Conservation (phyloP, 495 filamentous ascomycete species). For the Delitschia confertaspora region DNA sequence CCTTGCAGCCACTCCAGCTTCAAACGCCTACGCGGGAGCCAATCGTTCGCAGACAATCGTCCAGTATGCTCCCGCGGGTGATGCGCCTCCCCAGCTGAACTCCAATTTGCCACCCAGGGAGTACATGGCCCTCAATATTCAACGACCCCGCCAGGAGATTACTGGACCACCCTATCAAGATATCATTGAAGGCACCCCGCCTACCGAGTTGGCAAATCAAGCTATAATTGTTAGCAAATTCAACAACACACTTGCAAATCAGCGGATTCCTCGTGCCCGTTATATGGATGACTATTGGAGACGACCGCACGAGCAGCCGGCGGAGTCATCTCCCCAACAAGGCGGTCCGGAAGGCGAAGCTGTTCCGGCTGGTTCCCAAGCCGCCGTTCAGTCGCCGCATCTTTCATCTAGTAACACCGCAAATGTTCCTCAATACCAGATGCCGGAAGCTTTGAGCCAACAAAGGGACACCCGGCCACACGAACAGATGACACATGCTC, state of each 20-base stretch:
- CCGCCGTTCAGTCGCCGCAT: conserved; percentile 25
- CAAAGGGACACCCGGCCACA: conserved; percentile 47
- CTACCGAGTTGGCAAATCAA: conserved; percentile 77
- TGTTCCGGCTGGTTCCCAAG: conserved; percentile 20
- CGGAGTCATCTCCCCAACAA: conserved; percentile 8
- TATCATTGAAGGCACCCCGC: conserved; percentile 66
- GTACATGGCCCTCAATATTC: conserved; percentile 71
- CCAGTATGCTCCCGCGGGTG: conserved; percentile 39
- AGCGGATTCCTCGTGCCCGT: conserved; percentile 63
- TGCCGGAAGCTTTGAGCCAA: conserved; percentile 38
- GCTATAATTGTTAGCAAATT: conserved; percentile 82
- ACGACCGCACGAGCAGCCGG: conserved; percentile 56
- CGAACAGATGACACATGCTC: conserved; percentile 42
- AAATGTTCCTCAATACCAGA: conserved; percentile 16
- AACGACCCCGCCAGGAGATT: conserved; percentile 82
- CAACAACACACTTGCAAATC: conserved; percentile 70
- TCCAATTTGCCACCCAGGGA: conserved; percentile 66
- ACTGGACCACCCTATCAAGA: conserved; percentile 85
- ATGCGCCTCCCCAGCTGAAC: conserved; percentile 69
- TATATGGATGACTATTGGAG: conserved; percentile 71
- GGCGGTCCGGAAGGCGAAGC: conserved; percentile 17
- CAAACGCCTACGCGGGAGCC: conserved; percentile 35
- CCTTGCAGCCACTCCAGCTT: conserved; percentile 41
- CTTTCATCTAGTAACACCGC: conserved; percentile 42
- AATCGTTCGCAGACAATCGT: conserved; percentile 18